Percentiles rank a stretch among this genome's conserved stretches.
Evolutionary conservation across 2,329 filamentous ascomycete genomes (phyloP).

Genomic region (Pseudocercospora macadamiae): DNA sequence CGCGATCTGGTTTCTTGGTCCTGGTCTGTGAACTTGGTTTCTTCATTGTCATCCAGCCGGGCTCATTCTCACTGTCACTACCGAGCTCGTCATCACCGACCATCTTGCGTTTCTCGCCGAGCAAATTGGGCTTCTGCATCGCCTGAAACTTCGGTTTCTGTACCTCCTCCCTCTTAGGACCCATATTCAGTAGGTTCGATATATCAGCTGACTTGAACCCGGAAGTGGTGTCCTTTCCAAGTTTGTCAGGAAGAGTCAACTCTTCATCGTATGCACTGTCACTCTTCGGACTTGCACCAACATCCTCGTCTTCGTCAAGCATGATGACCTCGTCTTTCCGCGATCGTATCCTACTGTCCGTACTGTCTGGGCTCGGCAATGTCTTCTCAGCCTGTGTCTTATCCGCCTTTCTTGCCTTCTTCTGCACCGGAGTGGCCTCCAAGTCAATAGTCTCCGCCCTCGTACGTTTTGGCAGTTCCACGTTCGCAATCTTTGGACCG

Average conservation of each 20-base stretch:
- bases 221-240: too few species aligned
- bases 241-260: too few species aligned
- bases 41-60: neutral
- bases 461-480: neutral
- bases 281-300: neutral
- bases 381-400: neutral
- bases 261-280: neutral
- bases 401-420: neutral
- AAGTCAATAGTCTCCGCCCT: neutral
- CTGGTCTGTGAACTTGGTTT: neutral
- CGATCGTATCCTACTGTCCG: neutral
- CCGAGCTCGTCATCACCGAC: slow-evolving; percentile 3
- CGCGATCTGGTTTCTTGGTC: neutral
- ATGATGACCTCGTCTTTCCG: neutral
- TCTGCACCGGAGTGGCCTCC: neutral
- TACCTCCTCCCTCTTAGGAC: neutral
- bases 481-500: neutral
- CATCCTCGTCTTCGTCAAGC: neutral
- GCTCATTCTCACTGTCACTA: neutral
- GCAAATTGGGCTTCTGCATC: neutral
- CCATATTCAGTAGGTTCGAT: neutral
- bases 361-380: neutral
- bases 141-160: neutral
- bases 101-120: neutral
- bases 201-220: neutral